Conservation (phyloP, 371 early-diverging fungal genomes). For the Mucor lusitanicus region DNA sequence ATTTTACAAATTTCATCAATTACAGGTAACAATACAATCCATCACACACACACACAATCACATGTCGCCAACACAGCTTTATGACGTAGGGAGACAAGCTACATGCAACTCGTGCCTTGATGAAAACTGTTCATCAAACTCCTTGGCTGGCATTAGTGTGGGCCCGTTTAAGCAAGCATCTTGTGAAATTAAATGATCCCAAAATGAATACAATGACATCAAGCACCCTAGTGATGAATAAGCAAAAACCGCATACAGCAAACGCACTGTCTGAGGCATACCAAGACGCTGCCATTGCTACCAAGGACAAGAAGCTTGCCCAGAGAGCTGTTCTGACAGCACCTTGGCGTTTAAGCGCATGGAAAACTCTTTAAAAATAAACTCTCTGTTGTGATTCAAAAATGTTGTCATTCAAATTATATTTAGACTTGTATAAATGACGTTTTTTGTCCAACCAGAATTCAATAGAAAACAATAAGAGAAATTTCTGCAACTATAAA, state of each 20-base stretch:
- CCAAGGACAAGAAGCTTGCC: slow-evolving; percentile 32
- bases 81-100: slow-evolving; percentile 28
- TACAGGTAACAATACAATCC: slow-evolving; percentile 26
- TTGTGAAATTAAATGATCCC: slow-evolving; percentile 16
- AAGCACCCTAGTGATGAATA: slow-evolving; percentile 27
- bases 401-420: slow-evolving; percentile 4
- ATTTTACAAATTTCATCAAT: slow-evolving; percentile 36
- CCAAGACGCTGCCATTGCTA: slow-evolving; percentile 36
- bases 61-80: neutral
- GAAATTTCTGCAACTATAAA: slow-evolving; percentile 3
- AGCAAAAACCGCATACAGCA: slow-evolving; percentile 25
- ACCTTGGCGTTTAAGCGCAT: slow-evolving; percentile 55
- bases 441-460: neutral
- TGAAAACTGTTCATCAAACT: slow-evolving; percentile 39
- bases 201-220: slow-evolving; percentile 22
- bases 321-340: slow-evolving; percentile 56
- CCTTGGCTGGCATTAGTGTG: slow-evolving; percentile 43
- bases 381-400: neutral
- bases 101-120: slow-evolving; percentile 31
- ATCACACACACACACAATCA: neutral
- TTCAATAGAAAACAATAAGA: neutral
- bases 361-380: slow-evolving; percentile 30
- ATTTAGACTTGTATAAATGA: slow-evolving; percentile 1
- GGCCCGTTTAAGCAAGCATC: slow-evolving; percentile 35
- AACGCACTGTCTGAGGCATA: slow-evolving; percentile 42